Evolutionary conservation across 805 yeast genomes (phyloP), one percentile per base, ranked within the genome.

Genomic region (Candida gorgasii): DNA sequence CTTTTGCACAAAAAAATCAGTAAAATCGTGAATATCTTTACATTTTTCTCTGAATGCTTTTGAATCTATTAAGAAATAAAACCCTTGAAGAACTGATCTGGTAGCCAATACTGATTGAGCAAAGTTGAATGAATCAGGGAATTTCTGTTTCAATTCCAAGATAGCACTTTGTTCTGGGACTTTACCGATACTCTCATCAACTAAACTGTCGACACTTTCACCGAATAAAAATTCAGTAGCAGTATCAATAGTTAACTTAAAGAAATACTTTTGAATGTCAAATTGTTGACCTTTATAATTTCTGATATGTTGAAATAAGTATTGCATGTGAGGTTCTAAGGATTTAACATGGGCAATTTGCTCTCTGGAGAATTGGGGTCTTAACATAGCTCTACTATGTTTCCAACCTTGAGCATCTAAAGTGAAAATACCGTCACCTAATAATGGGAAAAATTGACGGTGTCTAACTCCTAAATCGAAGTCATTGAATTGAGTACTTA

Each of bases 391-490:
- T 45, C 75, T 50, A 7, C 72, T 63, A 46, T 63, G 67, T 48
- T 69, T 67, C 75, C 75, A 69, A 8, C 73, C 75, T 43, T 56
- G 59, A 15, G 65, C 64, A 46, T 69, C 74, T 46, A 68, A 56
- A 6, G 75, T 69, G 51, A 69, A 69, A 32, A 69, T 67, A 16
- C 75, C 75, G 45, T 69, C 72, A 5, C 74, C 74, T 26, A 69
- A 56, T 30, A 69, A 53, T 2, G 73, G 71, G 38, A 44, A 40
- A 46, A 69, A 66, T 32, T 63, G 68, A 4, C 55, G 50, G 46
- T 68, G 68, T 55, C 75, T 63, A 18, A 53, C 47, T 2, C 73
- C 75, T 40, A 69, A 58, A 32, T 60, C 61, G 43, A 66, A 69
- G 39, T 69, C 74, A 43, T 59, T 62, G 44, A 68, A 69, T 41